phyloP scores from a whole-genome alignment of 2,329 filamentous ascomycete genomes.

The Verticillium albo-atrum region DNA sequence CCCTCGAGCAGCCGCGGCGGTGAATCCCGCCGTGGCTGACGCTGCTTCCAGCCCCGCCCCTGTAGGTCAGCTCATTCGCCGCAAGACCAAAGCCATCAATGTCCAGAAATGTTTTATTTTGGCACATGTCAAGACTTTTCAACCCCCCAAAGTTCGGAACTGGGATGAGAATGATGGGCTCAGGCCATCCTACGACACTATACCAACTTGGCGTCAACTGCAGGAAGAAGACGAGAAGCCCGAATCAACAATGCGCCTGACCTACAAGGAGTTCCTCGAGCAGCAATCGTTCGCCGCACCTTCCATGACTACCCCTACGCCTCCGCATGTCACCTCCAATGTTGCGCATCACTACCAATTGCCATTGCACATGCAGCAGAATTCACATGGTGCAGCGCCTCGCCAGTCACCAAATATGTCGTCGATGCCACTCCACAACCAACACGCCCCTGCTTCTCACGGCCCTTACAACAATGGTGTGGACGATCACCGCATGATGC shows the following conservation, averaged over 20 bases:
- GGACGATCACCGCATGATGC: slow-evolving; percentile 87
- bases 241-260: slow-evolving; percentile 59
- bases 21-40: slow-evolving; percentile 41
- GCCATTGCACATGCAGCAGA: slow-evolving; percentile 76
- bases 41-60: slow-evolving; percentile 16
- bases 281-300: slow-evolving; percentile 51
- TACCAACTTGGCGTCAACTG: slow-evolving; percentile 75
- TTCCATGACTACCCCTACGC: slow-evolving; percentile 64
- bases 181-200: slow-evolving; percentile 77
- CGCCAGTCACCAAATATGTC: slow-evolving; percentile 71
- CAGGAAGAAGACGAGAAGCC: slow-evolving; percentile 66
- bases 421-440: slow-evolving; percentile 71
- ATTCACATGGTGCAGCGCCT: slow-evolving; percentile 61
- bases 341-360: slow-evolving; percentile 80
- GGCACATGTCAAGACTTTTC: slow-evolving; percentile 48
- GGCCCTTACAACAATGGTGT: slow-evolving; percentile 61
- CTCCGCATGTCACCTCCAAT: slow-evolving; percentile 64
- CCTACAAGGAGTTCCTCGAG: slow-evolving; percentile 78
- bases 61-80: slow-evolving; percentile 54
- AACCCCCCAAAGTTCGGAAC: slow-evolving; percentile 50
- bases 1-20: slow-evolving; percentile 55
- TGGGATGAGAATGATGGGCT: slow-evolving; percentile 79
- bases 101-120: slow-evolving; percentile 62
- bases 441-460: slow-evolving; percentile 62
- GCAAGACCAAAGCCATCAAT: slow-evolving; percentile 68